Evolutionary conservation across 2,329 filamentous ascomycete genomes (phyloP).

Genomic region (Raffaelea ambrosiae): DNA sequence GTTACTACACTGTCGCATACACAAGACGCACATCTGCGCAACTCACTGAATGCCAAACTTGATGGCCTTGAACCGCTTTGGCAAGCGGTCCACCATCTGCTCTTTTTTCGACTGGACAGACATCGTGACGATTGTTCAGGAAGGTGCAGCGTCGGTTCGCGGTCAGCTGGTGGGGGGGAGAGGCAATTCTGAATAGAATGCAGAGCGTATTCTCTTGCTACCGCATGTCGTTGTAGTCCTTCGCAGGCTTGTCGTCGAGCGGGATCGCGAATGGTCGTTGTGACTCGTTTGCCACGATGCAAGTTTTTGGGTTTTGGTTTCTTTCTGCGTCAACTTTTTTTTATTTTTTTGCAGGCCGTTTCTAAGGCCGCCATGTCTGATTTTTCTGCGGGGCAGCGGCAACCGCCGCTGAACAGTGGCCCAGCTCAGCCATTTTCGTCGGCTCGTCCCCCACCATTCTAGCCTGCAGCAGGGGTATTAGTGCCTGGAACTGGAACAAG

Average conservation of each 20-base stretch:
- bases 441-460: background rate
- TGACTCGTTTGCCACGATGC: no score
- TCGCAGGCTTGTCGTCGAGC: no score
- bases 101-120: conserved; percentile 46
- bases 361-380: no score
- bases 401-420: conserved; percentile 18
- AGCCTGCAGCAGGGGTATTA: background rate
- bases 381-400: conserved; percentile 31
- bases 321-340: no score
- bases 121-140: background rate
- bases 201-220: background rate
- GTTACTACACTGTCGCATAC: background rate
- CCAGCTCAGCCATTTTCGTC: no score
- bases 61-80: conserved; percentile 86
- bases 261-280: no score
- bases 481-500: background rate
- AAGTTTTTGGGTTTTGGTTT: no score
- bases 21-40: no score
- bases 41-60: conserved; percentile 86
- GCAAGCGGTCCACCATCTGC: conserved; percentile 80
- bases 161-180: no score
- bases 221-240: background rate
- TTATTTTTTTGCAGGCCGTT: no score
- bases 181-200: no score
- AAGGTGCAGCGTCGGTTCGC: background rate